Evolutionary conservation across 768 basidiomycete genomes (phyloP).

Genomic region (Termitomyces titanicus): DNA sequence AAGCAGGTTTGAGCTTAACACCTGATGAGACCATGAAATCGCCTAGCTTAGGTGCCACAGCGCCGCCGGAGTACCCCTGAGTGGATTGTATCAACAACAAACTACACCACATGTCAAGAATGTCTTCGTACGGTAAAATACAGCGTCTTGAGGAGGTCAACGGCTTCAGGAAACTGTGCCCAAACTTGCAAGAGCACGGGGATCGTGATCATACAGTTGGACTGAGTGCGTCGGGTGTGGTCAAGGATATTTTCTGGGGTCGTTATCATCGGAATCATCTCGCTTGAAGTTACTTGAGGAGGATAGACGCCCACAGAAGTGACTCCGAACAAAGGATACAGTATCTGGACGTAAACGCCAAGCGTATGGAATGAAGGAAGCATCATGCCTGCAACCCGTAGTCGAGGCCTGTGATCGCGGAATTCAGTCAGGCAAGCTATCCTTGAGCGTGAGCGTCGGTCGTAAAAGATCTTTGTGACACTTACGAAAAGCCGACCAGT

Average conservation of each 20-base stretch:
- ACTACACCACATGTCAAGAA: background rate
- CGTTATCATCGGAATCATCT: slow-evolving; percentile 27
- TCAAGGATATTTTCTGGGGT: slow-evolving; percentile 33
- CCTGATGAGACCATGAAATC: slow-evolving; percentile 25
- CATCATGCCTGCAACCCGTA: slow-evolving; percentile 21
- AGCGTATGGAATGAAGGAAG: slow-evolving; percentile 31
- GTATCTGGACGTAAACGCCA: slow-evolving; percentile 22
- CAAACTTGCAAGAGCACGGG: slow-evolving; percentile 29
- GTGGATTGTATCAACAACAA: background rate
- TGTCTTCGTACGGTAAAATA: slow-evolving; percentile 24
- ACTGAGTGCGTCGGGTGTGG: slow-evolving; percentile 16
- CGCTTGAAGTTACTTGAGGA: slow-evolving; percentile 17
- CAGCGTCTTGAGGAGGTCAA: slow-evolving; percentile 22
- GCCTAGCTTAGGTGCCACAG: slow-evolving; percentile 28
- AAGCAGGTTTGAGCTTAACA: slow-evolving; percentile 19
- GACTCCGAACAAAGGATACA: slow-evolving; percentile 19
- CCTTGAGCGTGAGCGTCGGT: background rate
- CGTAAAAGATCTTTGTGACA: background rate
- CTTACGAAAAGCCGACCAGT: slow-evolving; percentile 26
- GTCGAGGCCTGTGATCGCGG: slow-evolving; percentile 6
- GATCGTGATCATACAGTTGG: slow-evolving; percentile 21
- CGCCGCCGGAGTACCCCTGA: slow-evolving; percentile 27
- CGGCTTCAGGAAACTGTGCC: slow-evolving; percentile 18
- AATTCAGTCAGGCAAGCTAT: slow-evolving; percentile 12
- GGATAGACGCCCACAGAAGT: slow-evolving; percentile 22